Evolutionary conservation across 2,329 filamentous ascomycete species (phyloP).

Genomic region (Achaetomium macrosporum): DNA sequence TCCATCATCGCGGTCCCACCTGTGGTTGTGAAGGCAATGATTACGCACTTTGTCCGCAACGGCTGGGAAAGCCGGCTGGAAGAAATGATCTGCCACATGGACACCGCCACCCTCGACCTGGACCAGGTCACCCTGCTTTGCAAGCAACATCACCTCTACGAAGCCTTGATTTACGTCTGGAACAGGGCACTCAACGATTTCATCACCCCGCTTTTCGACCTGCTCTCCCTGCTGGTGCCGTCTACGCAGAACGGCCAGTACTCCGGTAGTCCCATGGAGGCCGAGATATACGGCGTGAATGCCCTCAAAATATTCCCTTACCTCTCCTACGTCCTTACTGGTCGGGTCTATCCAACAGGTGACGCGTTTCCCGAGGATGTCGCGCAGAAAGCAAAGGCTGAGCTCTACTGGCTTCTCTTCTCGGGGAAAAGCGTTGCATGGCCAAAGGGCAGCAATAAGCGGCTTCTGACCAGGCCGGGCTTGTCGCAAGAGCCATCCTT

Average conservation of each 20-base stretch:
- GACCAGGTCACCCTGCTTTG: constrained; percentile 88
- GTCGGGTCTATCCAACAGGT: constrained; percentile 85
- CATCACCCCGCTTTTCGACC: constrained; percentile 80
- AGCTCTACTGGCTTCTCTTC: constrained; percentile 91
- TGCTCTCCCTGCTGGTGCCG: constrained; percentile 63
- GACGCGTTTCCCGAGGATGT: constrained; percentile 65
- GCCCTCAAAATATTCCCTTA: constrained; percentile 93
- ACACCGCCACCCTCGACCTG: constrained; percentile 85
- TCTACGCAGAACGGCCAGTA: constrained; percentile 52
- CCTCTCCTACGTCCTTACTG: constrained; percentile 83
- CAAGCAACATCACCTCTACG: constrained; percentile 87
- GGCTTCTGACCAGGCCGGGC: constrained; percentile 55
- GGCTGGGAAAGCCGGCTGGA: constrained; percentile 75
- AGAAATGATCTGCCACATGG: constrained; percentile 89
- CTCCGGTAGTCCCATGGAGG: constrained; percentile 47
- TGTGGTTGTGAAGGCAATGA: constrained; percentile 76
- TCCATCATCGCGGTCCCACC: constrained; percentile 73
- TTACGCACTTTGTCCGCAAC: constrained; percentile 70
- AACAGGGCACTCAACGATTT: constrained; percentile 86
- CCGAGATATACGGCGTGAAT: constrained; percentile 59
- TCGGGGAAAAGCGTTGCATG: constrained; percentile 72
- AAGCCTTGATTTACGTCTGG: constrained; percentile 96
- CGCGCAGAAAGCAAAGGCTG: constrained; percentile 71
- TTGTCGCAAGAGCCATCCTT: constrained; percentile 66
- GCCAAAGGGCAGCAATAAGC: constrained; percentile 59